Base-by-base conservation (phyloP, 495 filamentous ascomycete species). In the Podospora pseudoanserina region DNA sequence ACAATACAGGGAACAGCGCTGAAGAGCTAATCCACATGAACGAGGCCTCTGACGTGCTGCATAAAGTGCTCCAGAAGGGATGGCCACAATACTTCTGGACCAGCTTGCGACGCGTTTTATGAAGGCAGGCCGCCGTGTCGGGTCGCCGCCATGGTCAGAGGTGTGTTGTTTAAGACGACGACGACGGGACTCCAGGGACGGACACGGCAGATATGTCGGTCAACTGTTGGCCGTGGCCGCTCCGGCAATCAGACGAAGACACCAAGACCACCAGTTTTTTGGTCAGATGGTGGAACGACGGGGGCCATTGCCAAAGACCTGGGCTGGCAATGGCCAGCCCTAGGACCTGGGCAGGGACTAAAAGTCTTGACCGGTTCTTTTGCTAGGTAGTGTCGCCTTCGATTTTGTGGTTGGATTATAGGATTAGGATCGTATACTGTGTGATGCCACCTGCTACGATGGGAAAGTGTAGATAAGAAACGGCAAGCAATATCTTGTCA, bases 1-100 rank as follows among this genome's bases (percentile, higher is more conserved):
- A 20, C 55, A 20, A 7, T 5, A 2, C 55, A 58, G n/a, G 55
- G 55, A 58, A 58, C 19, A 15, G 55, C 55, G 55, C 55, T 58
- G 55, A 18, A 58, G 55, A 58, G 55, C 55, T 58, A 58, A 23
- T 58, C 19, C 55, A 26, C 55, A 58, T 58, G 20, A 15, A 58
- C 55, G 55, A 58, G 55, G 55, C 55, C 55, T 58, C 55, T 58
- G 55, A 58, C 55, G 55, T 26, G 55, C 55, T 58, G 55, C 55
- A 58, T 58, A 49, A 49, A 18, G 30, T 32, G 30, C 30, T 18
- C 55, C 23, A 18, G 15, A 18, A 58, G 18, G 2, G 55, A 26
- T 19, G 23, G 11, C 23, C 23, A 26, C 18, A 23, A 58, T 49
- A 18, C 18, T 49, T 16, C 39, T 49, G 39, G 2, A 49, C 6